A percentile compares a stretch with the other conserved stretches of the same genome.
phyloP scores from a whole-genome alignment of 2,329 filamentous ascomycete genomes.

The Fusarium sp. region DNA sequence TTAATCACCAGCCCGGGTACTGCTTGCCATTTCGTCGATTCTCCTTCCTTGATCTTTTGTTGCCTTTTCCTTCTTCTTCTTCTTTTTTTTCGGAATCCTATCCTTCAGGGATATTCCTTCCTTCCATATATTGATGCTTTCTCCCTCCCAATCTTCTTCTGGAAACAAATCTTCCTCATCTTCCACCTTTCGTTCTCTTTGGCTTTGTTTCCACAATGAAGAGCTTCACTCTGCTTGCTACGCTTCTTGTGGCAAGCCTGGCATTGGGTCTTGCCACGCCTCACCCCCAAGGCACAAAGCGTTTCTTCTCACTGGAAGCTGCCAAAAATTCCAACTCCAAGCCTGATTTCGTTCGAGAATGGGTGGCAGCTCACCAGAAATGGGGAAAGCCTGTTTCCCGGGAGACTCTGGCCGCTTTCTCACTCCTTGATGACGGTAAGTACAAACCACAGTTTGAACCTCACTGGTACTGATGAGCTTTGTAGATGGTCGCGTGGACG shows the following conservation, averaged over 20 bases:
- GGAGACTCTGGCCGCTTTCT: conserved; percentile 39
- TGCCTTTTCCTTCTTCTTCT: no score
- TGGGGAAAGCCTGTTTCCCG: conserved; percentile 48
- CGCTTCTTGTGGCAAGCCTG: conserved; percentile 26
- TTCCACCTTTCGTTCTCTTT: neutral
- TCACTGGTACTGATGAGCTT: conserved; percentile 20
- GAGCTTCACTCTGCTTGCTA: conserved; percentile 24
- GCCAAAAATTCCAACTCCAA: conserved; percentile 34
- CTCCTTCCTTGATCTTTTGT: neutral
- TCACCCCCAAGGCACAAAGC: neutral
- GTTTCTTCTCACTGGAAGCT: conserved; percentile 51
- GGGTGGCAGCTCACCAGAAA: conserved; percentile 49
- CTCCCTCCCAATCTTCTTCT: neutral
- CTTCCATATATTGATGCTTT: neutral
- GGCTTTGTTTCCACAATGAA: conserved; percentile 22
- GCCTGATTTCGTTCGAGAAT: conserved; percentile 50
- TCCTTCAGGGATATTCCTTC: neutral
- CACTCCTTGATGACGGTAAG: conserved; percentile 48
- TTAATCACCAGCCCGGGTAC: conserved; percentile 6
- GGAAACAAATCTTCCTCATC: neutral
- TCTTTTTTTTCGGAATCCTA: neutral
- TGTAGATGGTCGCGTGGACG: conserved; percentile 50
- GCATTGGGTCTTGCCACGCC: conserved; percentile 29
- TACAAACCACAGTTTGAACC: no score
- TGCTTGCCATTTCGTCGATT: neutral